Evolutionary conservation across 495 filamentous ascomycete genomes (phyloP).

Genomic region (Aspergillus nidulans): DNA sequence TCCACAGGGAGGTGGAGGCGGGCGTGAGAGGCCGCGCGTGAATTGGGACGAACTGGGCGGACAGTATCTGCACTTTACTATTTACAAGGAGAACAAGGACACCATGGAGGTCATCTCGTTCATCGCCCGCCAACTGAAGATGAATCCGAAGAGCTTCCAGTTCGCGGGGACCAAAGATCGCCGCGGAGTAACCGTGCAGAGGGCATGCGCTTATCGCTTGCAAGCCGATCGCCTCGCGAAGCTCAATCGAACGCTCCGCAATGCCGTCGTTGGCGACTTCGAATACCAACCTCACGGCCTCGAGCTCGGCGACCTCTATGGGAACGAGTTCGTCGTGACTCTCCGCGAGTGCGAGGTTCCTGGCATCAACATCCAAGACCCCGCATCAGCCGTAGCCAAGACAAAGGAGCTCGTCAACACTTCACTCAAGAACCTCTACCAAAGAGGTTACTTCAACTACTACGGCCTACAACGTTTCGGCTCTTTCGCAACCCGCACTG

Average conservation of each 20-base stretch:
- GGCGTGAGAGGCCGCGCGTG: constrained; percentile 27
- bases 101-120: constrained; percentile 87
- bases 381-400: constrained; percentile 31
- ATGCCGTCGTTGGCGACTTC: constrained; percentile 70
- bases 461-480: constrained; percentile 95
- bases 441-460: constrained; percentile 89
- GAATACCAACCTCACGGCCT: constrained; percentile 64
- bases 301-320: constrained; percentile 73
- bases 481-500: constrained; percentile 74
- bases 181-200: constrained; percentile 81
- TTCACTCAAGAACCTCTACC: constrained; percentile 49
- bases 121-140: constrained; percentile 62
- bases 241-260: constrained; percentile 58
- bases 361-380: constrained; percentile 38
- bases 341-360: constrained; percentile 74
- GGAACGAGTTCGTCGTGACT: constrained; percentile 90
- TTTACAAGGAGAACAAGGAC: constrained; percentile 98
- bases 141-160: constrained; percentile 65
- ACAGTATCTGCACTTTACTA: constrained; percentile 82
- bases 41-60: constrained; percentile 65
- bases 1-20: constrained; percentile 23
- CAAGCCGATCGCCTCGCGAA: constrained; percentile 56
- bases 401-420: constrained; percentile 52
- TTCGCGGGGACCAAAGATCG: constrained; percentile 95
- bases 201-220: constrained; percentile 67